Evolutionary conservation across 108 stramenopile genomes (phyloP).

Genomic region (Nitzschia sp.): DNA sequence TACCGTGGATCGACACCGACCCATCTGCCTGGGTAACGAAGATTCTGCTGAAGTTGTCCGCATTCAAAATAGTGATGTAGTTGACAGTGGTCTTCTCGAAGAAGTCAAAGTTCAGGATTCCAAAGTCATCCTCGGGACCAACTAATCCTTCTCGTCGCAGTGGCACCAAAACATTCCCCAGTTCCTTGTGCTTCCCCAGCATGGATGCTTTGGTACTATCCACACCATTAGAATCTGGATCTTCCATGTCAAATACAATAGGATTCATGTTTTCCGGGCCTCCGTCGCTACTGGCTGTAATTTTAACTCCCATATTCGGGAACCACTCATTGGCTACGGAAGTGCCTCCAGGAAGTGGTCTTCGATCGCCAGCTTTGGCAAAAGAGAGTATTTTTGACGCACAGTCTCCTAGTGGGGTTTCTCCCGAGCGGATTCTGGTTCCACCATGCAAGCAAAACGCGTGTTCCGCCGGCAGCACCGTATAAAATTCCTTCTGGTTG

Average conservation of each 20-base stretch:
- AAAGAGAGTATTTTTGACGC: slow-evolving; percentile 6
- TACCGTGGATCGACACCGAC: not conserved
- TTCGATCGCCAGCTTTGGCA: slow-evolving; percentile 18
- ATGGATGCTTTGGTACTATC: not conserved
- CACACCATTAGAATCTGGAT: not conserved
- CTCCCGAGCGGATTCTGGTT: slow-evolving; percentile 4
- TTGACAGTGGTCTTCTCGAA: slow-evolving; percentile 11
- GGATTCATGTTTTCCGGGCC: slow-evolving; percentile 22
- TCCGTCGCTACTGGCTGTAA: slow-evolving; percentile 20
- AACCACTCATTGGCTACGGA: slow-evolving; percentile 29
- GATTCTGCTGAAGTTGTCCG: not conserved
- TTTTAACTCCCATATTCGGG: slow-evolving; percentile 13
- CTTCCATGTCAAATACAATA: slow-evolving; percentile 15
- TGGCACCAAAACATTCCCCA: slow-evolving; percentile 10
- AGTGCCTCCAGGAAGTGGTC: slow-evolving; percentile 8
- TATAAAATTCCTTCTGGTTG: not conserved
- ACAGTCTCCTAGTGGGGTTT: not conserved
- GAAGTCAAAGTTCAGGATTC: slow-evolving; percentile 25
- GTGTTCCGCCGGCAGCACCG: not conserved
- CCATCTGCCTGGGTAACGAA: slow-evolving; percentile 17
- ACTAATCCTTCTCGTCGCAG: not conserved
- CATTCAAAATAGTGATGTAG: slow-evolving; percentile 18
- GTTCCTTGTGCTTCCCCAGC: slow-evolving; percentile 19
- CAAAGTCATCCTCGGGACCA: slow-evolving; percentile 12
- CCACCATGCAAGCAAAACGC: slow-evolving; percentile 8